Conservation (phyloP, 345 rosid species). For the Cardamine occulta region DNA sequence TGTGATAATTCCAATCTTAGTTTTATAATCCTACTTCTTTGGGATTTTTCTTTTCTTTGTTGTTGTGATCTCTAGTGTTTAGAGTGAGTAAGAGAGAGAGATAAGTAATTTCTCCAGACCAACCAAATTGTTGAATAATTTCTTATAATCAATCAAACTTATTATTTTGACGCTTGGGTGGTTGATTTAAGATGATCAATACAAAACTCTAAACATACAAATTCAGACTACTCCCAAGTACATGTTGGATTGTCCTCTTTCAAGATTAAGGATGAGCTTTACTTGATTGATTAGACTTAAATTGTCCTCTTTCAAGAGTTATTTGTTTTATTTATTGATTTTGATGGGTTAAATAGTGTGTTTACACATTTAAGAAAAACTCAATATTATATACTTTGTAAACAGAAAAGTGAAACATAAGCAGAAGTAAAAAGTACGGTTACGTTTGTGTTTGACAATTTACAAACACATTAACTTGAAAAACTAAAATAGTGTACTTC, state of each 20-base stretch:
- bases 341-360: background rate
- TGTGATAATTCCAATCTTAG: constrained; percentile 30
- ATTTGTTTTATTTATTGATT: background rate
- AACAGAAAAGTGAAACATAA: constrained; percentile 20
- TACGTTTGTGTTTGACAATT: constrained; percentile 5
- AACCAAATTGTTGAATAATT: constrained; percentile 32
- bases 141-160: constrained; percentile 9
- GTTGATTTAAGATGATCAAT: background rate
- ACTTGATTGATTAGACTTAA: background rate
- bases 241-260: too few relatives aligned
- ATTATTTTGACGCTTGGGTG: background rate
- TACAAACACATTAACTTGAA: background rate
- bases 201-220: background rate
- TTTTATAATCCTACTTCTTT: constrained; percentile 12
- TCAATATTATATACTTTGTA: background rate
- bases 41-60: background rate
- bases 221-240: background rate
- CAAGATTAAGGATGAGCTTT: background rate
- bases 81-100: constrained; percentile 16
- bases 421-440: constrained; percentile 25
- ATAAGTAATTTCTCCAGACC: constrained; percentile 22
- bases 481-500: constrained; percentile 9
- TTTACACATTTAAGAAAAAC: background rate
- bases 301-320: background rate
- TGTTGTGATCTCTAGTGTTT: constrained; percentile 14